Evolutionary conservation across 495 filamentous ascomycete species (phyloP).

Genomic region (Pyrenopolyporus hunteri): DNA sequence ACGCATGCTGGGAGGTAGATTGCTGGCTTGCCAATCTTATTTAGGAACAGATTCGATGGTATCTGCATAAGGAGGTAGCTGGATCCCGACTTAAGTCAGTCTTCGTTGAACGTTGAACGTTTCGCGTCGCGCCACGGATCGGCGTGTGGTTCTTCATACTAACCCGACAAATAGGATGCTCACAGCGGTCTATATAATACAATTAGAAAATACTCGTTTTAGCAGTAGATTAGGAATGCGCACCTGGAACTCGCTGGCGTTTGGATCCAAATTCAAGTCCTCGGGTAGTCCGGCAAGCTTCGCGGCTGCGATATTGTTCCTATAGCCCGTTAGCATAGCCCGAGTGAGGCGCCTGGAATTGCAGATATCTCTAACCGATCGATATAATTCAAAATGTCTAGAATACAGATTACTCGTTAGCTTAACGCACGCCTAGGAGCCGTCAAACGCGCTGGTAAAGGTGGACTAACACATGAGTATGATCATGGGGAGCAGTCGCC

Average conservation of each 20-base stretch:
- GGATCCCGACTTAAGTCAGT: background rate
- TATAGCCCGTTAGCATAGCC: slow-evolving; percentile 24
- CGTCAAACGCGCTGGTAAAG: too few species aligned
- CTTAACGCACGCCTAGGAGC: slow-evolving; percentile 8
- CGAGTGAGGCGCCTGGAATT: background rate
- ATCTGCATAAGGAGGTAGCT: slow-evolving; percentile 65
- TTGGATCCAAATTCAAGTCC: slow-evolving; percentile 51
- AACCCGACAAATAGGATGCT: slow-evolving; percentile 78
- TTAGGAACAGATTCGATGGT: slow-evolving; percentile 66
- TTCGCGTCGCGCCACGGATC: background rate
- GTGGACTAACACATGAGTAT: slow-evolving; percentile 60
- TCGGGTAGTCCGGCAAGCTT: slow-evolving; percentile 55
- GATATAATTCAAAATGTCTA: slow-evolving; percentile 82
- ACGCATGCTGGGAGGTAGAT: slow-evolving; percentile 66
- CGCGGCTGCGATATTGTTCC: slow-evolving; percentile 61
- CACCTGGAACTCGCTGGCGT: slow-evolving; percentile 56
- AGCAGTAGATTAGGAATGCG: slow-evolving; percentile 41
- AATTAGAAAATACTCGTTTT: slow-evolving; percentile 11
- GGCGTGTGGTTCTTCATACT: slow-evolving; percentile 30
- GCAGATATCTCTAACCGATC: slow-evolving; percentile 63
- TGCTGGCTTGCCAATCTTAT: slow-evolving; percentile 63
- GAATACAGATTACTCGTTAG: slow-evolving; percentile 35
- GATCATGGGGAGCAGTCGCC: slow-evolving; percentile 66
- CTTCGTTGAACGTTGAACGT: background rate
- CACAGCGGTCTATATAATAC: slow-evolving; percentile 57